Conservation (phyloP, 108 stramenopile species). For the Stephanodiscus minutulus region DNA sequence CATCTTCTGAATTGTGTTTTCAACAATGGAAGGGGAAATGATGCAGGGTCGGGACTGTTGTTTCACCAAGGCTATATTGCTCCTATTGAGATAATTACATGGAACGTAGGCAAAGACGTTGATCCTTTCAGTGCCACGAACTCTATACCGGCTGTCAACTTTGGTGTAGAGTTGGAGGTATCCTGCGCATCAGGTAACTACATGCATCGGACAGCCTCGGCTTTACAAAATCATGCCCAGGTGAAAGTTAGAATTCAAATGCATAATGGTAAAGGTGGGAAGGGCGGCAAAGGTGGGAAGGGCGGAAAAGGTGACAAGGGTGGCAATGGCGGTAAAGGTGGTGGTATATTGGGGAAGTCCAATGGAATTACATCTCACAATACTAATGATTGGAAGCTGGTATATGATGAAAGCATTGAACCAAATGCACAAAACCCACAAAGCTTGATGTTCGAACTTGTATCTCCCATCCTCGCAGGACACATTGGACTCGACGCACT, state of each 20-base stretch:
- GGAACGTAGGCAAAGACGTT: neutral
- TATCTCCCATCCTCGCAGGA: conserved; percentile 56
- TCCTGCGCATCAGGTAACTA: conserved; percentile 35
- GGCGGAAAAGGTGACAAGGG: neutral
- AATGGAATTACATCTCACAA: too few species aligned
- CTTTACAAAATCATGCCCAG: conserved; percentile 9
- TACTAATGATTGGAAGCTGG: conserved; percentile 50
- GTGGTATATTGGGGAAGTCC: neutral
- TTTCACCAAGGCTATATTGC: conserved; percentile 22
- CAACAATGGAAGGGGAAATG: conserved; percentile 19
- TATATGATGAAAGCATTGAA: conserved; percentile 50
- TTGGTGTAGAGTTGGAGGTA: conserved; percentile 36
- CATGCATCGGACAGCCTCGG: neutral
- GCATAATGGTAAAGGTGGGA: conserved; percentile 5
- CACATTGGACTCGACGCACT: conserved; percentile 37
- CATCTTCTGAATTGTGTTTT: conserved; percentile 20
- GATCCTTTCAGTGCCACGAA: neutral
- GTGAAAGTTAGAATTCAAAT: conserved; percentile 11
- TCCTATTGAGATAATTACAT: conserved; percentile 16
- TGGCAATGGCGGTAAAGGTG: neutral
- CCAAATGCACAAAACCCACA: conserved; percentile 40
- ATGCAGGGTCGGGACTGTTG: conserved; percentile 26
- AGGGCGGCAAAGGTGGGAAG: conserved; percentile 6
- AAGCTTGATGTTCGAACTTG: conserved; percentile 61
- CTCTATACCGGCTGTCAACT: conserved; percentile 23